These are phyloP conservation scores for Volvox africanus DNA, from an alignment of 139 green algal genomes.

Conservation along the genomic window DNA sequence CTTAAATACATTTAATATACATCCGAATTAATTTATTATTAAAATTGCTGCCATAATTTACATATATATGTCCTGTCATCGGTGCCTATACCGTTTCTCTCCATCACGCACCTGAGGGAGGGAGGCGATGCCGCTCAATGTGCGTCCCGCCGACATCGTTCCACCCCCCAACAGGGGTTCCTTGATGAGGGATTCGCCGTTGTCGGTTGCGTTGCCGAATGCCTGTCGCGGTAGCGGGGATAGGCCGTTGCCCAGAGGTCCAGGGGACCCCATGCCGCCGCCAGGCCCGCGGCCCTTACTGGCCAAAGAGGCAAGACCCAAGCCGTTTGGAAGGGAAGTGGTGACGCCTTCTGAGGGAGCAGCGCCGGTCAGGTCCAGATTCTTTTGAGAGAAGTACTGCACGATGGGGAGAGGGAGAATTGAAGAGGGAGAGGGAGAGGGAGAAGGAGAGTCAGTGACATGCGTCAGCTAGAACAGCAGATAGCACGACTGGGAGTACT, in stretches of 20 bases:
- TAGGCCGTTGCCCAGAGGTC: neutral
- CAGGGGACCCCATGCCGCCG: neutral
- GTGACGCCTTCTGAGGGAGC: neutral
- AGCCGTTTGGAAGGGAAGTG: neutral
- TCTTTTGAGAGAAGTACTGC: neutral
- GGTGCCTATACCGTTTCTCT: too few species aligned
- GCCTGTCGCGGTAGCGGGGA: conserved; percentile 13
- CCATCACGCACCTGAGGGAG: neutral
- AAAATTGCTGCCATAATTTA: too few species aligned
- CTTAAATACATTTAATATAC: too few species aligned
- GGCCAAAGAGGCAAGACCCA: neutral
- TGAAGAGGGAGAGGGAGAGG: too few species aligned
- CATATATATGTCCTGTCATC: too few species aligned
- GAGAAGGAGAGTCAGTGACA: too few species aligned
- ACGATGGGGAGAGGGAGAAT: too few species aligned
- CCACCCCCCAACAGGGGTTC: neutral
- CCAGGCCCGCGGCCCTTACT: neutral
- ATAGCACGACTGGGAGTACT: too few species aligned
- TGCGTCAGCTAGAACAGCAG: too few species aligned
- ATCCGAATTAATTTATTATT: too few species aligned
- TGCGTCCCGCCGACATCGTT: neutral
- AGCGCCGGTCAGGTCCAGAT: neutral
- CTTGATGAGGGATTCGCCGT: neutral
- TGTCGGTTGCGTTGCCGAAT: neutral
- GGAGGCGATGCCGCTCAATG: neutral